A percentile compares a stretch with the other conserved stretches of the same genome.
These are phyloP conservation scores for Scutellaria barbata DNA, from an alignment of 257 asterid genomes.

Conservation along the genomic window DNA sequence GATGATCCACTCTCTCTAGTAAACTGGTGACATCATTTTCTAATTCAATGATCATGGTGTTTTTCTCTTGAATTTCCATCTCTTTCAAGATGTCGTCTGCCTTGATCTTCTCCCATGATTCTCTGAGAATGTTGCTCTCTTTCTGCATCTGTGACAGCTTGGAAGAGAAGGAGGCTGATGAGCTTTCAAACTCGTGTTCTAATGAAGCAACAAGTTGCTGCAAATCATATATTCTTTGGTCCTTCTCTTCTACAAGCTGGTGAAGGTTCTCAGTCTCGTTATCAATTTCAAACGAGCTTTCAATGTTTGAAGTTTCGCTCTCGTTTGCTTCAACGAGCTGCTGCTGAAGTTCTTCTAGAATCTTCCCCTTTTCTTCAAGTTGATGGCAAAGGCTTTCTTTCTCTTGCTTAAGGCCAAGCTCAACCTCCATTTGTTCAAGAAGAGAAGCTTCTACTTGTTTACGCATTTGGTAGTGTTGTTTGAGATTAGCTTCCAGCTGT, in stretches of 20 bases:
- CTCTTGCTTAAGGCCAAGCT: slow-evolving; percentile 68
- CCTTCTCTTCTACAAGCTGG: slow-evolving; percentile 69
- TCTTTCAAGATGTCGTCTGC: slow-evolving; percentile 52
- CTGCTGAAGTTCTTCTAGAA: slow-evolving; percentile 53
- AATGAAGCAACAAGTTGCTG: slow-evolving; percentile 76
- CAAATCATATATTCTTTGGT: slow-evolving; percentile 61
- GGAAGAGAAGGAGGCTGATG: slow-evolving; percentile 59
- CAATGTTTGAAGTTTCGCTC: slow-evolving; percentile 23
- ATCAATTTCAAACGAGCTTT: slow-evolving; percentile 37
- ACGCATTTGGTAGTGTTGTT: slow-evolving; percentile 64
- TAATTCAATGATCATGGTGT: slow-evolving; percentile 46
- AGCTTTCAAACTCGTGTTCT: slow-evolving; percentile 76
- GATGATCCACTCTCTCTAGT: slow-evolving; percentile 38
- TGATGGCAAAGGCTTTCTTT: slow-evolving; percentile 48
- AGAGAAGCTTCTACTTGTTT: slow-evolving; percentile 86
- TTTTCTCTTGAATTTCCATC: slow-evolving; percentile 61
- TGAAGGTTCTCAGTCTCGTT: slow-evolving; percentile 52
- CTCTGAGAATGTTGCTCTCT: slow-evolving; percentile 51
- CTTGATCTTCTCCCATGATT: slow-evolving; percentile 67
- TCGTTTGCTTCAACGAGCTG: slow-evolving; percentile 49
- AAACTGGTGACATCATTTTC: slow-evolving; percentile 46
- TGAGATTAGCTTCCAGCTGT: slow-evolving; percentile 60
- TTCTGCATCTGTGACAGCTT: slow-evolving; percentile 61
- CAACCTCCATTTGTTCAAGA: slow-evolving; percentile 65
- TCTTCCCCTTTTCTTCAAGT: slow-evolving; percentile 60